phyloP scores from a whole-genome alignment of 2,329 filamentous ascomycete species.

The Metarhizium humberi region DNA sequence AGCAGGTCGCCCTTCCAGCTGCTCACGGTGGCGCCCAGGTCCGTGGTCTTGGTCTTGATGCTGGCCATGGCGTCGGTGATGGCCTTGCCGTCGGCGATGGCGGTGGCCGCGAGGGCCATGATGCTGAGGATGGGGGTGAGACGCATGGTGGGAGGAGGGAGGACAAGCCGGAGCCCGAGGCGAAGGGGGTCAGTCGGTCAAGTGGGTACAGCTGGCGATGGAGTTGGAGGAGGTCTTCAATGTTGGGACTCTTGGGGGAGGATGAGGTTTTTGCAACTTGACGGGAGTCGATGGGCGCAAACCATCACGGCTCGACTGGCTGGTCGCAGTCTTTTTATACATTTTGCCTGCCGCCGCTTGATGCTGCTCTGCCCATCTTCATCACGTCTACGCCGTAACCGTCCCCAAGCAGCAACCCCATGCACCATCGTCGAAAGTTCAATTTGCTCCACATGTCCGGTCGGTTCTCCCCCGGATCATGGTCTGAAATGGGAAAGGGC shows the following conservation, averaged over 20 bases:
- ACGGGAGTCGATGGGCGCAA: too few relatives aligned
- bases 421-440: too few relatives aligned
- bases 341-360: too few relatives aligned
- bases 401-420: too few relatives aligned
- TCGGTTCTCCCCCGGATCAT: background rate
- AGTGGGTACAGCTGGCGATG: background rate
- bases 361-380: too few relatives aligned
- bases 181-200: background rate
- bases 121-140: conserved; percentile 1
- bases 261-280: too few relatives aligned
- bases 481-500: background rate
- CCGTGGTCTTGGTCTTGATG: conserved; percentile 23
- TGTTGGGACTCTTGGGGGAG: too few relatives aligned
- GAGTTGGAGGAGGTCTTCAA: background rate
- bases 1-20: conserved; percentile 29
- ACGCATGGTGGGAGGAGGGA: background rate
- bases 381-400: too few relatives aligned
- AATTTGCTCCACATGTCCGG: too few relatives aligned
- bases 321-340: too few relatives aligned
- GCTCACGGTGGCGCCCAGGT: conserved; percentile 24
- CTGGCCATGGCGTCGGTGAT: conserved; percentile 19
- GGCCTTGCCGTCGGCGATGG: conserved; percentile 5
- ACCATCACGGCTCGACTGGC: too few relatives aligned
- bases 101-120: conserved; percentile 1
- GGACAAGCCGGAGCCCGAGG: background rate